phyloP scores from a whole-genome alignment of 495 filamentous ascomycete genomes.

The Glonium stellatum region DNA sequence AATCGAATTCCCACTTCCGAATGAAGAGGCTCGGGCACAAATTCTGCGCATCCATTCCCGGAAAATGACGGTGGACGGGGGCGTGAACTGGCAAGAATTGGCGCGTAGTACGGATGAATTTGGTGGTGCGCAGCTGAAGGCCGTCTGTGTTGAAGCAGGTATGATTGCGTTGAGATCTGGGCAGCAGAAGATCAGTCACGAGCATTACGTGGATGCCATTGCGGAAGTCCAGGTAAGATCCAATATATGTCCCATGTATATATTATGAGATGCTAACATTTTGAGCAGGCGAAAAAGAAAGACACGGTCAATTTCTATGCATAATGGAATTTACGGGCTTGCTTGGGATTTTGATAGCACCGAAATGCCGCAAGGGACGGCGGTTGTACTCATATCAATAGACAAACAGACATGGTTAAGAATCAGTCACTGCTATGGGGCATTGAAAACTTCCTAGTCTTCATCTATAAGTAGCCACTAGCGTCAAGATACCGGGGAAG shows the following conservation, averaged over 20 bases:
- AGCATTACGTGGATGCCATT: constrained; percentile 99
- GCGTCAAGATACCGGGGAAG: no score
- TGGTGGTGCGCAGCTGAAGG: constrained; percentile 93
- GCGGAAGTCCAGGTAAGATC: constrained; percentile 69
- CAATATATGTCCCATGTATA: neutral
- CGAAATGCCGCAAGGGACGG: neutral
- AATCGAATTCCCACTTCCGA: constrained; percentile 99
- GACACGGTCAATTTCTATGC: constrained; percentile 53
- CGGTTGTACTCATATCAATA: constrained; percentile 1
- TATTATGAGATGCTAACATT: constrained; percentile 10
- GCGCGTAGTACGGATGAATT: constrained; percentile 99
- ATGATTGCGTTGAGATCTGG: constrained; percentile 97
- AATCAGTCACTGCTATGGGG: no score
- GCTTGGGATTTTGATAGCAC: constrained; percentile 8
- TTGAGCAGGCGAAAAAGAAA: constrained; percentile 76
- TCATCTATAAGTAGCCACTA: no score
- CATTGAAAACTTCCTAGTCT: no score
- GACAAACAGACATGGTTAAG: no score
- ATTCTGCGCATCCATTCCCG: constrained; percentile 95
- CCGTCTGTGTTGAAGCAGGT: constrained; percentile 96
- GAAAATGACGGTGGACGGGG: constrained; percentile 94
- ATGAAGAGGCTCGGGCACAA: constrained; percentile 94
- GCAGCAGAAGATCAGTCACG: constrained; percentile 88
- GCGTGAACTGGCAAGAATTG: constrained; percentile 93
- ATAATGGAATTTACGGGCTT: constrained; percentile 10